These are phyloP conservation scores for Tilletia horrida DNA, from an alignment of 1,284 basidiomycete species.

Conservation along the genomic window DNA sequence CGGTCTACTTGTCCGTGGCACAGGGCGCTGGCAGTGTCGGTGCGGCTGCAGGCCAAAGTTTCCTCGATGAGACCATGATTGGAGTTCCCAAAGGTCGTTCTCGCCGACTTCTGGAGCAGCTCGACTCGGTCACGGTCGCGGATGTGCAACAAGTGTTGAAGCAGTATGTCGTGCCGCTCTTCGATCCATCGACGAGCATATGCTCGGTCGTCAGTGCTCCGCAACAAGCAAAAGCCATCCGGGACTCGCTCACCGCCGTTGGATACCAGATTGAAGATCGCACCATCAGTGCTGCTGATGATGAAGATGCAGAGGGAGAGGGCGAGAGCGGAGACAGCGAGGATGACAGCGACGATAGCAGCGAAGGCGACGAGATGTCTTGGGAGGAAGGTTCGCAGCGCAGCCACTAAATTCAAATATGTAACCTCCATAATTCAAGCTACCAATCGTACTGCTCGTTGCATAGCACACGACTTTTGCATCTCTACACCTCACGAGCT, in stretches of 20 bases:
- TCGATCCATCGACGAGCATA: conserved; percentile 72
- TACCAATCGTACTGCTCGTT: too few species aligned
- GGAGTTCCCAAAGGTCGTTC: conserved; percentile 42
- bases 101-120: conserved; percentile 23
- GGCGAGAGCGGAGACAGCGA: conserved; percentile 25
- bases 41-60: conserved; percentile 65
- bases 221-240: conserved; percentile 73
- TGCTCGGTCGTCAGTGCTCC: conserved; percentile 79
- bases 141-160: conserved; percentile 70
- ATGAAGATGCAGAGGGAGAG: conserved; percentile 21
- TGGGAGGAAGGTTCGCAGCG: conserved; percentile 5
- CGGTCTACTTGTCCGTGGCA: conserved; percentile 78
- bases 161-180: conserved; percentile 81
- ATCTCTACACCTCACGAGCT: too few species aligned
- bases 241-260: conserved; percentile 63
- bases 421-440: background rate
- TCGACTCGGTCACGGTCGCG: conserved; percentile 68
- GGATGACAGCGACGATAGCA: conserved; percentile 20
- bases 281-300: conserved; percentile 65
- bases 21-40: conserved; percentile 77
- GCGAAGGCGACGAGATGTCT: conserved; percentile 15
- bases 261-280: conserved; percentile 78
- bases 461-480: too few species aligned
- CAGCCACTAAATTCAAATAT: background rate
- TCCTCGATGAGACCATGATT: conserved; percentile 40